Conservation (phyloP, 345 rosid species). For the Cardamine chenopodiifolia region DNA sequence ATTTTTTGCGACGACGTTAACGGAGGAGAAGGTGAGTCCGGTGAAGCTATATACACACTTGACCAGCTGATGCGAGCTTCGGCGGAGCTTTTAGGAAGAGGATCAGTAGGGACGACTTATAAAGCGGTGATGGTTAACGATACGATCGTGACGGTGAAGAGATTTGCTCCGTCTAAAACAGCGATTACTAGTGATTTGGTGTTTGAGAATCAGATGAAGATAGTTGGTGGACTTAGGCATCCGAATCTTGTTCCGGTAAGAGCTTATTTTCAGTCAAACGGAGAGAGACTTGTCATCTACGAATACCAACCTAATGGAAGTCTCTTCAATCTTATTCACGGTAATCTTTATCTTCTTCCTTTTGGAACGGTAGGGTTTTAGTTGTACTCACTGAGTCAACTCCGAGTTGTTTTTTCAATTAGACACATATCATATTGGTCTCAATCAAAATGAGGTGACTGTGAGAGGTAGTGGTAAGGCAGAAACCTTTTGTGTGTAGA, state of each 20-base stretch:
- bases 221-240: slow-evolving; percentile 65
- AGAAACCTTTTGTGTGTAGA: slow-evolving; percentile 1
- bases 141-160: slow-evolving; percentile 77
- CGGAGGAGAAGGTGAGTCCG: slow-evolving; percentile 42
- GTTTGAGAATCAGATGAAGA: slow-evolving; percentile 74
- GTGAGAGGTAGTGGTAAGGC: neutral
- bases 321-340: slow-evolving; percentile 86
- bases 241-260: slow-evolving; percentile 70
- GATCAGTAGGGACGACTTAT: slow-evolving; percentile 82
- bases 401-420: slow-evolving; percentile 2
- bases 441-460: neutral
- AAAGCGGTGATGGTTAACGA: slow-evolving; percentile 80
- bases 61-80: slow-evolving; percentile 95
- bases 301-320: slow-evolving; percentile 91
- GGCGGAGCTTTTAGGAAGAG: slow-evolving; percentile 93
- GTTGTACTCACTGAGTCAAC: slow-evolving; percentile 28
- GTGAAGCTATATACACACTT: slow-evolving; percentile 52
- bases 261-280: slow-evolving; percentile 81
- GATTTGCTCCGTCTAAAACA: slow-evolving; percentile 75
- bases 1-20: too few species aligned
- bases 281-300: slow-evolving; percentile 83
- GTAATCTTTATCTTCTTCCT: slow-evolving; percentile 41
- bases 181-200: slow-evolving; percentile 55
- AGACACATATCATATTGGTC: neutral
- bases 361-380: neutral